A percentile compares a stretch with the other conserved stretches of the same genome.
Conservation (phyloP, 129 eudicot genomes). For the carrot (Daucus carota) region DNA sequence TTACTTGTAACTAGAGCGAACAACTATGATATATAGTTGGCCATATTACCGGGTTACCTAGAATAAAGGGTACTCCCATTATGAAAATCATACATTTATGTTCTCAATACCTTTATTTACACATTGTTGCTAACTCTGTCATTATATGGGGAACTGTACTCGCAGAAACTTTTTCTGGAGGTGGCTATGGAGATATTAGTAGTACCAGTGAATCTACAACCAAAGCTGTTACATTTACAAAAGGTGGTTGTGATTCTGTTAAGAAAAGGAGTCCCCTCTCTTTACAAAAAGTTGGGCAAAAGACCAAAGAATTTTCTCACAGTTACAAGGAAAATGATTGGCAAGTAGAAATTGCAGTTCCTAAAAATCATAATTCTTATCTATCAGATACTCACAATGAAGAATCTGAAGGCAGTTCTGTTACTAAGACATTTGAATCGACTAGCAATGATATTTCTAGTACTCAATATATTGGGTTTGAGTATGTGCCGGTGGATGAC, state of each 20-base stretch:
- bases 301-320: slow-evolving; percentile 36
- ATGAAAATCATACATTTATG: background rate
- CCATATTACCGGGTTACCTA: background rate
- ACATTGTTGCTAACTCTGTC: background rate
- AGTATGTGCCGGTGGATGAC: slow-evolving; percentile 65
- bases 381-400: slow-evolving; percentile 43
- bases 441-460: slow-evolving; percentile 44
- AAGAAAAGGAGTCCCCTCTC: slow-evolving; percentile 57
- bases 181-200: slow-evolving; percentile 49
- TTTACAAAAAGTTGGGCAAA: slow-evolving; percentile 43
- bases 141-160: background rate
- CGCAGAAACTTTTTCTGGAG: slow-evolving; percentile 46
- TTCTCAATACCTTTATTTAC: background rate
- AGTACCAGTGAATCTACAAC: slow-evolving; percentile 47
- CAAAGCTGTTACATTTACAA: slow-evolving; percentile 20
- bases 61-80: background rate
- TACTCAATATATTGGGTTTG: slow-evolving; percentile 45
- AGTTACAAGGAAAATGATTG: slow-evolving; percentile 49
- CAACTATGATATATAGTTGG: background rate
- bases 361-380: slow-evolving; percentile 42
- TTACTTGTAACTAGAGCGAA: background rate
- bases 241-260: slow-evolving; percentile 21
- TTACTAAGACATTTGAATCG: slow-evolving; percentile 55
- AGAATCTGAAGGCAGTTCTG: slow-evolving; percentile 78
- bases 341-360: slow-evolving; percentile 70